Evolutionary conservation across 2,329 filamentous ascomycete genomes (phyloP).

Genomic region (Colletotrichum noveboracense): DNA sequence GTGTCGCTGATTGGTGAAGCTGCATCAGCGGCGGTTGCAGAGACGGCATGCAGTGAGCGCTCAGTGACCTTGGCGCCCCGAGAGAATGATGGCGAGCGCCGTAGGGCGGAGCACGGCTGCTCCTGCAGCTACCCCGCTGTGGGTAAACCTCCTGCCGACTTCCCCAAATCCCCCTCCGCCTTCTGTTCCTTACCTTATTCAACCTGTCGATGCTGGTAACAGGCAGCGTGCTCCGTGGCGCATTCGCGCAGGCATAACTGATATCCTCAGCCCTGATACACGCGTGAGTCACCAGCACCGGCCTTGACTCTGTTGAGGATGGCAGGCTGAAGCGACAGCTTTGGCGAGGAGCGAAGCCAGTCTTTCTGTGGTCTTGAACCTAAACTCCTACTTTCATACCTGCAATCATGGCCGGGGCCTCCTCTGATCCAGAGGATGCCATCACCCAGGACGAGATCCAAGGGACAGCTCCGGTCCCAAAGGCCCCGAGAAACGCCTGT

Average conservation of each 20-base stretch:
- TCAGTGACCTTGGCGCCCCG: neutral
- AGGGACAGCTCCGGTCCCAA: constrained; percentile 32
- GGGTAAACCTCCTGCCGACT: neutral
- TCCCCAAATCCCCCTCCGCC: neutral
- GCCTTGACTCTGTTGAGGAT: neutral
- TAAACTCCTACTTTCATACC: neutral
- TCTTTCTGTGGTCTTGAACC: neutral
- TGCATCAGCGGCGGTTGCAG: neutral
- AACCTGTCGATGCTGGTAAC: neutral
- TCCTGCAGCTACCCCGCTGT: constrained; percentile 4
- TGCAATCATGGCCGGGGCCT: constrained; percentile 26
- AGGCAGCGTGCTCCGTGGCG: neutral
- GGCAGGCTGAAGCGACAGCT: neutral
- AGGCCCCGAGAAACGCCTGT: constrained; percentile 47
- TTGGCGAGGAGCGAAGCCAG: neutral
- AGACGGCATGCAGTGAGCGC: neutral
- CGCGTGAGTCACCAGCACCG: neutral
- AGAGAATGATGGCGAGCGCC: neutral
- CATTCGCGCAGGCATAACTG: neutral
- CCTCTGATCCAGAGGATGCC: constrained; percentile 42
- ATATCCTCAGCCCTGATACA: neutral
- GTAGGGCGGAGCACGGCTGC: neutral
- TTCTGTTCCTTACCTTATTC: neutral
- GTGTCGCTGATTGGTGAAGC: neutral
- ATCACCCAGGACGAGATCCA: constrained; percentile 47